Conservation (phyloP, 2,329 filamentous ascomycete genomes). For the Fusarium buxicola region DNA sequence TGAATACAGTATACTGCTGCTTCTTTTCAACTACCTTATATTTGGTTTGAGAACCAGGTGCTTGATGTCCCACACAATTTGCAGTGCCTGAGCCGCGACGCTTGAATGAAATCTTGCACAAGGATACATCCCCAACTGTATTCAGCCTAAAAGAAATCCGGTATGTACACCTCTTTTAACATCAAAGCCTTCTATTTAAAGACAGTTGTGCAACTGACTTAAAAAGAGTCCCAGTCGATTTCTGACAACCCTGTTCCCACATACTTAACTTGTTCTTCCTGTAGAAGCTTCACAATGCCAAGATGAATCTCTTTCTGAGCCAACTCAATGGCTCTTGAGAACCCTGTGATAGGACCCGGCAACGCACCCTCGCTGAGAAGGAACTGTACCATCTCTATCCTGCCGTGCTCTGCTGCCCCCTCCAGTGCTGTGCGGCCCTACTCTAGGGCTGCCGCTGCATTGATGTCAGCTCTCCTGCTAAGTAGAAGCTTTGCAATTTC, state of each 20-base stretch:
- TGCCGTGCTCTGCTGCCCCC: constrained; percentile 18
- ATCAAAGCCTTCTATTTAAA: no score
- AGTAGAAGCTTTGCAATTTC: background rate
- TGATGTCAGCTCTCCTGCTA: background rate
- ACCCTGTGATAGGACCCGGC: background rate
- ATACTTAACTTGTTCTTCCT: background rate
- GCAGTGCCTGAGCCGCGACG: no score
- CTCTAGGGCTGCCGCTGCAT: background rate
- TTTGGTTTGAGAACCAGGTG: no score
- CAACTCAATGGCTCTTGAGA: constrained; percentile 5
- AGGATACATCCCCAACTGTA: no score
- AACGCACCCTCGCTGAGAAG: background rate
- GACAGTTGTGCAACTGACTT: no score
- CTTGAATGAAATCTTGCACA: no score
- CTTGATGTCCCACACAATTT: no score
- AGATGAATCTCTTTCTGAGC: constrained; percentile 1
- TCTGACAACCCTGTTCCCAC: no score
- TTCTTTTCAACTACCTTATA: no score
- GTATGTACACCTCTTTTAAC: no score
- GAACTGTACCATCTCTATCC: constrained; percentile 8
- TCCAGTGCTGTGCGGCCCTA: constrained; percentile 15
- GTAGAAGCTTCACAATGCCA: background rate
- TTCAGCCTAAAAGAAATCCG: no score
- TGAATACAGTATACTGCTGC: no score
- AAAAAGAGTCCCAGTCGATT: background rate